Percentiles rank a stretch among this genome's conserved stretches.
phyloP scores from a whole-genome alignment of 1,284 basidiomycete genomes.

The Trichosporon coremiiforme region DNA sequence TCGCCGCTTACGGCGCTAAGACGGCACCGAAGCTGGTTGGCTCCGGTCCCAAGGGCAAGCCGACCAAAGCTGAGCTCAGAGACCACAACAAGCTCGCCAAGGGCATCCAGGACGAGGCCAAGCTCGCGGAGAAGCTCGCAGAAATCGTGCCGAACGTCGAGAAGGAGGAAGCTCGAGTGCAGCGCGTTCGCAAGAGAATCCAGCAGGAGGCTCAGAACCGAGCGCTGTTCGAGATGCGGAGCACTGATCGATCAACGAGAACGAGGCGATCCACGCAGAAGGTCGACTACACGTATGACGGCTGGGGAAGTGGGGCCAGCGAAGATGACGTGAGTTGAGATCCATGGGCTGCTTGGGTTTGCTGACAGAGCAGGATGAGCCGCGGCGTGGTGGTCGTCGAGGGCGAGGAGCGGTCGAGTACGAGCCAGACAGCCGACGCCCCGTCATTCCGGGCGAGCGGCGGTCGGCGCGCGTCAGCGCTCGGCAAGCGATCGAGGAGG shows the following conservation, averaged over 20 bases:
- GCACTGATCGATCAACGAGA: neutral
- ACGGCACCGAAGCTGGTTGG: slow-evolving; percentile 24
- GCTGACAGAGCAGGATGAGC: slow-evolving; percentile 26
- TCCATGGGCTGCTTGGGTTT: neutral
- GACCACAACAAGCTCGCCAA: slow-evolving; percentile 35
- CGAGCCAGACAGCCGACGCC: slow-evolving; percentile 29
- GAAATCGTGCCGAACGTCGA: slow-evolving; percentile 45
- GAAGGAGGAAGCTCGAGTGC: slow-evolving; percentile 44
- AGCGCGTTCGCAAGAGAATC: slow-evolving; percentile 24
- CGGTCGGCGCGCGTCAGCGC: slow-evolving; percentile 37
- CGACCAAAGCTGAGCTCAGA: slow-evolving; percentile 27
- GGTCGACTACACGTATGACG: slow-evolving; percentile 50
- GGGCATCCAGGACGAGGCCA: slow-evolving; percentile 43
- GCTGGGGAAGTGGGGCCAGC: slow-evolving; percentile 1
- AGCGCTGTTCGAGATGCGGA: neutral
- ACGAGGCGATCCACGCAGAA: slow-evolving; percentile 44
- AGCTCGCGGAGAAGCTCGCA: slow-evolving; percentile 39
- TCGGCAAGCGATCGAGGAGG: slow-evolving; percentile 20
- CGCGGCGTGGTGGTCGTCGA: slow-evolving; percentile 24
- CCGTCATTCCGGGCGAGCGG: slow-evolving; percentile 49
- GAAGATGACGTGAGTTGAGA: slow-evolving; percentile 29
- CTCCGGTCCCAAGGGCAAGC: slow-evolving; percentile 36
- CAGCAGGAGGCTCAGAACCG: neutral
- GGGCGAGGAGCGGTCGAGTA: slow-evolving; percentile 9
- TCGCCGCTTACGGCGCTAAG: slow-evolving; percentile 33